These are phyloP conservation scores for Ophiosphaerella korrae DNA, from an alignment of 2,329 filamentous ascomycete genomes.

Conservation along the genomic window DNA sequence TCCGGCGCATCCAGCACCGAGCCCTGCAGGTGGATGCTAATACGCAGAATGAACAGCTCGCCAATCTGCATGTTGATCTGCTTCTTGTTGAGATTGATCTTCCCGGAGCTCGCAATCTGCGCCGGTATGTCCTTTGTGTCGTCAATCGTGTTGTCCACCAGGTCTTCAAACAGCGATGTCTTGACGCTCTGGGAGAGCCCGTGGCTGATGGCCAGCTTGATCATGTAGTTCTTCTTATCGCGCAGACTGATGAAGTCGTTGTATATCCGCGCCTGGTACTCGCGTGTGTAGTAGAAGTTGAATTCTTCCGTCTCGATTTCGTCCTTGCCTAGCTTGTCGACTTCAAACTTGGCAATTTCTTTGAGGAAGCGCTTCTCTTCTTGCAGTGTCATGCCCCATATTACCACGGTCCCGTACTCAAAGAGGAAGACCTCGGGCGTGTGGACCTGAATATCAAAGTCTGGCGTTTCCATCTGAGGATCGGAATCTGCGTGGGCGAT, in stretches of 20 bases:
- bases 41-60: slow-evolving; percentile 94
- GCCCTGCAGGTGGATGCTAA: slow-evolving; percentile 97
- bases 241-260: slow-evolving; percentile 97
- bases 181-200: slow-evolving; percentile 96
- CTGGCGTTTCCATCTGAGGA: slow-evolving; percentile 55
- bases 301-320: slow-evolving; percentile 96
- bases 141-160: slow-evolving; percentile 91
- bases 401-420: slow-evolving; percentile 95
- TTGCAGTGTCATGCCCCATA: slow-evolving; percentile 94
- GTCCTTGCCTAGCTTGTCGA: slow-evolving; percentile 84
- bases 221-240: slow-evolving; percentile 97
- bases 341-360: slow-evolving; percentile 92
- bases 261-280: slow-evolving; percentile 98
- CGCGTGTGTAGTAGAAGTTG: slow-evolving; percentile 98
- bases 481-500: slow-evolving; percentile 39
- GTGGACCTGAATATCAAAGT: slow-evolving; percentile 87
- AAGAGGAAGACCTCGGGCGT: slow-evolving; percentile 96
- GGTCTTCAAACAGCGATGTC: slow-evolving; percentile 94
- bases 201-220: slow-evolving; percentile 94
- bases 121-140: slow-evolving; percentile 91
- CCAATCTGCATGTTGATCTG: slow-evolving; percentile 99
- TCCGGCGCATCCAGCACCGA: slow-evolving; percentile 96
- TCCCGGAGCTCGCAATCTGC: slow-evolving; percentile 90
- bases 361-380: slow-evolving; percentile 92
- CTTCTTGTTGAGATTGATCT: slow-evolving; percentile 82